phyloP scores from a whole-genome alignment of 2,329 filamentous ascomycete genomes.

The Myriosclerotinia scirpicola region DNA sequence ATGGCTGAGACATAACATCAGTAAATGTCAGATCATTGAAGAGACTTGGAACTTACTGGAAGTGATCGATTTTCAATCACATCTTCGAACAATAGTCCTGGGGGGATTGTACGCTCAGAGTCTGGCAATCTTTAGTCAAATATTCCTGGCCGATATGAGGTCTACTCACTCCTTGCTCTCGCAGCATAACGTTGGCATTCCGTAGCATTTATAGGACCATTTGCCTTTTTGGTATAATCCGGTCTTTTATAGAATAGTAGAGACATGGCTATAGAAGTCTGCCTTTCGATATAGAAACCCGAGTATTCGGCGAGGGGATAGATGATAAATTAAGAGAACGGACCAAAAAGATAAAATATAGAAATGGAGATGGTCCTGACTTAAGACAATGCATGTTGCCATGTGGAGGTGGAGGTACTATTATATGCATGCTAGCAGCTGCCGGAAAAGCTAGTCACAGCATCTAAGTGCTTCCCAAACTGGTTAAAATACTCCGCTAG shows the following conservation, averaged over 20 bases:
- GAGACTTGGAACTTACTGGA: constrained; percentile 59
- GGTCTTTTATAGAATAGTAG: constrained; percentile 39
- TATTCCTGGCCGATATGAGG: neutral
- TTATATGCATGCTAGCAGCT: constrained; percentile 13
- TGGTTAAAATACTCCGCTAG: neutral
- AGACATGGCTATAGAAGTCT: constrained; percentile 34
- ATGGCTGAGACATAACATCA: constrained; percentile 55
- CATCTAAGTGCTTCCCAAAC: neutral
- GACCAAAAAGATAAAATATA: neutral
- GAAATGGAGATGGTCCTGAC: neutral
- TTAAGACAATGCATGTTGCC: neutral
- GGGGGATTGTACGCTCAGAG: constrained; percentile 57
- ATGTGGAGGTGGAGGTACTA: neutral
- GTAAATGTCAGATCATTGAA: neutral
- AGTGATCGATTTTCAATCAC: constrained; percentile 76
- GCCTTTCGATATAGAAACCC: neutral
- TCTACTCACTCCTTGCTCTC: constrained; percentile 33
- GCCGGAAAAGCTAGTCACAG: neutral
- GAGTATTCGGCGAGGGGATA: neutral
- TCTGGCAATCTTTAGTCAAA: constrained; percentile 22
- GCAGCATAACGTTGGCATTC: constrained; percentile 36
- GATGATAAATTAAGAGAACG: neutral
- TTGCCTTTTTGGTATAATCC: constrained; percentile 33
- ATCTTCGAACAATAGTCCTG: constrained; percentile 71
- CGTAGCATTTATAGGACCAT: constrained; percentile 32